Base-by-base conservation (phyloP, 2,329 filamentous ascomycete species). In the Exophiala spinifera region DNA sequence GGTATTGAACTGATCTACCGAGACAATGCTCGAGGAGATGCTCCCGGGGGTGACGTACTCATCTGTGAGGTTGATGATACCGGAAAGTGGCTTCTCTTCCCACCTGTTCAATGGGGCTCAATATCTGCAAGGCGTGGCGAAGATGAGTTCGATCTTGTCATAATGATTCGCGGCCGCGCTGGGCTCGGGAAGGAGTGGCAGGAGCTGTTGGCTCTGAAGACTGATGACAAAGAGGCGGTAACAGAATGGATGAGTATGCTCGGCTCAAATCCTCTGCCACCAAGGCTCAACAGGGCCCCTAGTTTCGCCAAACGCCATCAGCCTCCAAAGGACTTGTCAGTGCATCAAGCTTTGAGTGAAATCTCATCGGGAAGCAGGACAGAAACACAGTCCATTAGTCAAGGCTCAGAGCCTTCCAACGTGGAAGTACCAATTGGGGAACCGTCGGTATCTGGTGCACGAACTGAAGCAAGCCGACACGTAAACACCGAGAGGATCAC, bases 191-290 rank as follows among this genome's bases (percentile, higher is more conserved):
- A 80, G 49, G 83, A 88, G 60, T 97, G 92, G 91, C 85, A 85
- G 58, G 91, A 99, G 71, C 75, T 95, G 5, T 76, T 97, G 55
- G 86, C 83, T n/a, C 76, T 97, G 14, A 81, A 79, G 8, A 83
- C 88, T 2, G 86, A 91, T 49, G 83, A 89, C 66, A 86, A 91
- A 58, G 85, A 89, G 52, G 84, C 91, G 55, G 84, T 87, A 4
- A 74, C 82, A 14, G 94, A 97, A 70, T 99, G 94, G 94, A 76
- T 96, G 34, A 81, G 88, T 36, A 89, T 96, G 71, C 74, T 97
- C n/a, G 83, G 84, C n/a, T 71, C 81, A 25, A 75, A 76, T 31
- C 86, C 86, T 23, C 73, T 85, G 31, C 84, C 84, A 19, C 84
- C 84, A 37, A 74, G 75, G 36, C 75, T 86, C 25, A 76, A 76